Base-by-base conservation (phyloP, 1,139 yeast genomes). In the Blastobotrys proliferans region DNA sequence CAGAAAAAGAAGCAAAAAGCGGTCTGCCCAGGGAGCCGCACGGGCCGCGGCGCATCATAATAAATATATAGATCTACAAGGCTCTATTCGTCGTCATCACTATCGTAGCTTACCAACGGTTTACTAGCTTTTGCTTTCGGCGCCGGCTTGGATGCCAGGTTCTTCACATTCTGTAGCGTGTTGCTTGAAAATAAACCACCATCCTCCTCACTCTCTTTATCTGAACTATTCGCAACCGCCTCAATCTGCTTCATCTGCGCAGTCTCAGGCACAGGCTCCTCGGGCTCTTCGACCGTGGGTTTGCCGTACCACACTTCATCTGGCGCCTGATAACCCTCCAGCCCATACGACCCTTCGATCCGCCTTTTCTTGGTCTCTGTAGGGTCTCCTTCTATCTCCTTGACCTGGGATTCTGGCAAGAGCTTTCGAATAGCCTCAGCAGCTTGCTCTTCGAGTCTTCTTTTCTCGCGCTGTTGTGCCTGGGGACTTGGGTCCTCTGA, bases 401-500 rank as follows among this genome's bases (percentile, higher is more conserved):
- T 58, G 6, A 59, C 57, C 36, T 49, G 51, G 10, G 53, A 52
- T 20, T 52, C 53, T 1, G 68, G 68, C 14, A 67, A 49, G 27
- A 66, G 46, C 41, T 56, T 53, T 27, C 62, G 52, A 25, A 67
- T 64, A 1, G 66, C 67, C 28, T 63, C 66, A 0, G 69, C 69
- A 0, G 71, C 70, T 43, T 64, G 67, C 39, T 67, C 69, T 39
- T 67, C 68, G 13, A 65, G 47, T 17, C 63, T 44, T 28, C 67
- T 49, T 45, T 64, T 61, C 46, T 76, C 77, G 43, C 79, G 67
- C 38, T 67, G 67, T 52, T 75, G 74, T 0, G 92, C 83, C 3
- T 67, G 69, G 0, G 94, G 94, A 55, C 81, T 83, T 0, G 95
- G 94, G 59, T 86, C 96, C 44, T 83, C 92, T 46, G 77, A 80